Conservation (phyloP, 139 green algal genomes). For the Nannochloris sp. region DNA sequence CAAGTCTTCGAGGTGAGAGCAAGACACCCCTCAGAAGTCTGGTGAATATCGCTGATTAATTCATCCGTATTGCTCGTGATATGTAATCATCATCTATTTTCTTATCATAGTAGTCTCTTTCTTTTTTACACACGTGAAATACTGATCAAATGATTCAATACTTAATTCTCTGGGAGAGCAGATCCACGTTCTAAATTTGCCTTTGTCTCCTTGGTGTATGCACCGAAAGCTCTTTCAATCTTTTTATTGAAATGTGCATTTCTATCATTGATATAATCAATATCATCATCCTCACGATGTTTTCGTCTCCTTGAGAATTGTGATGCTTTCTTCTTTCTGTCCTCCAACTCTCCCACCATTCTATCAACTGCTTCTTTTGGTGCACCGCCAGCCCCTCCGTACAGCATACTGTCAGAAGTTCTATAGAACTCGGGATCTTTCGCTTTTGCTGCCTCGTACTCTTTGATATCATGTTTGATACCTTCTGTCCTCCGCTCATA, state of each 20-base stretch:
- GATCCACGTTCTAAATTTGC: slow-evolving; percentile 95
- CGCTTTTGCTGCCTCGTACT: slow-evolving; percentile 74
- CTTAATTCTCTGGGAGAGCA: slow-evolving; percentile 74
- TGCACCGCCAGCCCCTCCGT: slow-evolving; percentile 50
- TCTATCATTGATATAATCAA: slow-evolving; percentile 94
- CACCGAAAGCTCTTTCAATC: slow-evolving; percentile 81
- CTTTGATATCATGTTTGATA: slow-evolving; percentile 40
- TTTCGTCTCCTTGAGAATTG: slow-evolving; percentile 64
- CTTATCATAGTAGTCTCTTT: too few relatives aligned
- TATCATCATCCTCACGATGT: slow-evolving; percentile 62
- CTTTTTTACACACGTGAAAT: background rate
- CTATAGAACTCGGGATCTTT: slow-evolving; percentile 74
- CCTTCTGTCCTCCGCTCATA: slow-evolving; percentile 76
- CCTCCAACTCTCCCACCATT: slow-evolving; percentile 86
- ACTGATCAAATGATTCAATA: background rate
- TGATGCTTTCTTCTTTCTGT: slow-evolving; percentile 38
- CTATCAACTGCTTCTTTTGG: slow-evolving; percentile 70
- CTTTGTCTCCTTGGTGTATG: slow-evolving; percentile 73
- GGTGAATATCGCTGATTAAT: too few relatives aligned
- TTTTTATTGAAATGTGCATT: slow-evolving; percentile 98
- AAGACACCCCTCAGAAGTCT: too few relatives aligned
- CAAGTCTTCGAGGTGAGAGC: too few relatives aligned
- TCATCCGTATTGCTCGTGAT: too few relatives aligned
- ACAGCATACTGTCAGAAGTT: slow-evolving; percentile 56
- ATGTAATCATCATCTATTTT: too few relatives aligned